phyloP scores from a whole-genome alignment of 177 flowering plant species.

The Vitis hybrid region DNA sequence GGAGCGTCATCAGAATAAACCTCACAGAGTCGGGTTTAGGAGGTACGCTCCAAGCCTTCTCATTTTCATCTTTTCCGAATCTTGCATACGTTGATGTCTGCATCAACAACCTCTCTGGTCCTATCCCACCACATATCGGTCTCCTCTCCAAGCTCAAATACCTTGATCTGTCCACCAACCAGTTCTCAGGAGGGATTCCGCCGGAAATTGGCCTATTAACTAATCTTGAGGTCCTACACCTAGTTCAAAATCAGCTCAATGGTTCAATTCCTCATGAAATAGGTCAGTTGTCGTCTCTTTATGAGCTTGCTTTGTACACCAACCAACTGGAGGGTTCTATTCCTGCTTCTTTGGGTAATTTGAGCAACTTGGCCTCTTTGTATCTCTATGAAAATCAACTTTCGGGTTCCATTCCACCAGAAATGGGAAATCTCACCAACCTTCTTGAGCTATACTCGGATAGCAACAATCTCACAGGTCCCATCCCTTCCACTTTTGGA shows the following conservation, averaged over 20 bases:
- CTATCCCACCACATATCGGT: slow-evolving; percentile 22
- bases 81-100: slow-evolving; percentile 11
- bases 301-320: neutral
- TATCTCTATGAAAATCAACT: too few species aligned
- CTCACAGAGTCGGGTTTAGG: slow-evolving; percentile 16
- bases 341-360: neutral
- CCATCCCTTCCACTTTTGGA: neutral
- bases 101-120: slow-evolving; percentile 26
- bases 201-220: neutral
- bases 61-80: slow-evolving; percentile 16
- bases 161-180: neutral
- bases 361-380: too few species aligned
- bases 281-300: neutral
- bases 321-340: neutral
- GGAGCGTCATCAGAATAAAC: slow-evolving; percentile 21
- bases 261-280: slow-evolving; percentile 1
- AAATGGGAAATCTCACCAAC: too few species aligned
- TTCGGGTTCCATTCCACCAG: too few species aligned
- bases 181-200: neutral
- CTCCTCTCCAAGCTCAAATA: slow-evolving; percentile 7
- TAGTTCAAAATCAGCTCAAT: neutral
- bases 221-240: neutral
- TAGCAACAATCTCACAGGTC: neutral
- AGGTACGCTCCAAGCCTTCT: slow-evolving; percentile 30
- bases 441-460: neutral